A percentile compares a stretch with the other conserved stretches of the same genome.
Evolutionary conservation across 345 rosid species (phyloP).

Genomic region (Fremontodendron californicum): DNA sequence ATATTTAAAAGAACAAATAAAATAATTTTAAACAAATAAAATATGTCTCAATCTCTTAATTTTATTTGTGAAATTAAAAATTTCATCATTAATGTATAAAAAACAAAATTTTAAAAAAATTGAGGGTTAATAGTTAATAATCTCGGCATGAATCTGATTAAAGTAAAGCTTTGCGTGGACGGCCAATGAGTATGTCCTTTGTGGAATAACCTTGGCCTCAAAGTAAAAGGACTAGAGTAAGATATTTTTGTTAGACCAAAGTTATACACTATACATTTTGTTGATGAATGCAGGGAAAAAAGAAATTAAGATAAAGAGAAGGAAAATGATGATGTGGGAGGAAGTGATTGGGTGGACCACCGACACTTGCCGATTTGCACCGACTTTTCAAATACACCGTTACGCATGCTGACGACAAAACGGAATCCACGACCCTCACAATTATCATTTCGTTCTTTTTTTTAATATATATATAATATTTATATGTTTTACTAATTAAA

Average conservation of each 20-base stretch:
- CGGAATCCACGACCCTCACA: constrained; percentile 4
- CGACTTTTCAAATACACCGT: constrained; percentile 34
- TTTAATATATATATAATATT: too few relatives aligned
- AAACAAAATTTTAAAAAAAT: not conserved
- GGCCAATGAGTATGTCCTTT: not conserved
- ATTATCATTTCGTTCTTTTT: not conserved
- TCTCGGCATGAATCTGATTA: not conserved
- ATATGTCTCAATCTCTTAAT: not conserved
- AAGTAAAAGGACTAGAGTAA: not conserved
- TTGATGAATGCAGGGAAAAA: not conserved
- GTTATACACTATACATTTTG: too few relatives aligned
- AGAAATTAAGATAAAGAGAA: not conserved
- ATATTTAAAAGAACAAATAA: too few relatives aligned
- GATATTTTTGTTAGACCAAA: not conserved
- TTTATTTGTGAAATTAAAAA: not conserved
- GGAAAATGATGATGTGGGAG: not conserved
- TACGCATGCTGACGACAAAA: constrained; percentile 19
- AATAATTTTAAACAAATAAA: too few relatives aligned
- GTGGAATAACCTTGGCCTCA: not conserved
- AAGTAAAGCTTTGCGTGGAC: not conserved
- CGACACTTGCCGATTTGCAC: constrained; percentile 45
- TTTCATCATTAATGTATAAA: too few relatives aligned
- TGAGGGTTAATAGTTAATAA: not conserved
- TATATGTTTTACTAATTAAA: not conserved
- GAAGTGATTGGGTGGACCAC: constrained; percentile 27